Base-by-base conservation (phyloP, 108 stramenopile genomes). In the Conticribra guillardii region DNA sequence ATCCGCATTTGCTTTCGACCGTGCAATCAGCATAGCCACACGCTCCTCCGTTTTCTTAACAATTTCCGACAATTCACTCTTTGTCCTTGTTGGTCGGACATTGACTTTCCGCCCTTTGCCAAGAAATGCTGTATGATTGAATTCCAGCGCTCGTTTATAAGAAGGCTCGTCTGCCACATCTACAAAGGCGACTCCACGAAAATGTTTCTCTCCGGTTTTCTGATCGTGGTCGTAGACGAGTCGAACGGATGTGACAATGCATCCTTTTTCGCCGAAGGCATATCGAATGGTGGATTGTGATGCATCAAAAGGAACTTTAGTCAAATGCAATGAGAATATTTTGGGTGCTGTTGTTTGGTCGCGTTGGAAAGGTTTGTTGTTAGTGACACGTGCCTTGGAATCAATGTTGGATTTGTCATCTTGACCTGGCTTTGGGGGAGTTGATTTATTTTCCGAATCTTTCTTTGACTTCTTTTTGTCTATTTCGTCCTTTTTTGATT, bases 171-270 rank as follows among this genome's bases (percentile, higher is more conserved):
- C 84, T 23, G 74, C 74, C 1, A 90, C 19, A 65, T 93, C 92
- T 4, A 89, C 77, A 76, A 93, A 93, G 5, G 92, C 92, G 1
- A 93, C 92, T 8, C 92, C 92, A n/a, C 88, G 85, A 72, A 90
- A 93, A 17, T 73, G 67, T 46, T 65, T 76, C 19, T 85, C 84
- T 14, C 79, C 74, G 3, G 69, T 67, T 31, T 27, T 54, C 49
- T 54, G 60, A 59, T 85, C 76, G 3, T 59, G 74, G 60, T 93
- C 89, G 44, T 88, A 90, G 1, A 93, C 92, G 44, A 90, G 59
- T n/a, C 92, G 86, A 24, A 90, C 76, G 15, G 88, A 90, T 22
- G 81, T 80, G 27, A 93, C 64, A 14, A 59, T 19, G 51, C 89
- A 90, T 15, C 88, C 86, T 19, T 83, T 74, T 32, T 90, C 73